A percentile compares a stretch with the other conserved stretches of the same genome.
These are phyloP conservation scores for Hyaloperonospora brassicae DNA, from an alignment of 352 stramenopile genomes.

Conservation along the genomic window DNA sequence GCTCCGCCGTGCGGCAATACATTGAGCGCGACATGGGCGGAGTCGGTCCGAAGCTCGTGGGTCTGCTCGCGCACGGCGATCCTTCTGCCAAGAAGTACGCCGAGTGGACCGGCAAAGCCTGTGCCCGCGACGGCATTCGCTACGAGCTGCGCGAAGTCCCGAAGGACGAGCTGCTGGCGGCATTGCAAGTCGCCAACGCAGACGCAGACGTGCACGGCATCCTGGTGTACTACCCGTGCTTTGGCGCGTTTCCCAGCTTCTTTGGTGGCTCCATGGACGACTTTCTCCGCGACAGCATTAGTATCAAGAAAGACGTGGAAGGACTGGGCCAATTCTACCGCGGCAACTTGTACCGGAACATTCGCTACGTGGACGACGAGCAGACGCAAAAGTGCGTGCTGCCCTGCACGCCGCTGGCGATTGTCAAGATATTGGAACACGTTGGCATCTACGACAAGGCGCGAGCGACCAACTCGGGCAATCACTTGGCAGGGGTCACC, in stretches of 20 bases:
- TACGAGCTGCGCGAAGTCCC: slow-evolving; percentile 93
- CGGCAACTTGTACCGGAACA: slow-evolving; percentile 95
- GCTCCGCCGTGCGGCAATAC: slow-evolving; percentile 72
- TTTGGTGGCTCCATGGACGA: slow-evolving; percentile 96
- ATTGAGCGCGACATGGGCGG: slow-evolving; percentile 70
- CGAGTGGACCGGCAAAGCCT: slow-evolving; percentile 95
- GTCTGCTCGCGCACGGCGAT: slow-evolving; percentile 92
- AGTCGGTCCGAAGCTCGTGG: slow-evolving; percentile 82
- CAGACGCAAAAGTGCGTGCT: slow-evolving; percentile 93
- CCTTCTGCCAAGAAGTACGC: slow-evolving; percentile 93
- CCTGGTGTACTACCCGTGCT: slow-evolving; percentile 98
- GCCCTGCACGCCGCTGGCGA: slow-evolving; percentile 93
- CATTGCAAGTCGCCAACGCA: slow-evolving; percentile 89
- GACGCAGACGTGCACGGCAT: slow-evolving; percentile 93
- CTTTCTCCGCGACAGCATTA: slow-evolving; percentile 94
- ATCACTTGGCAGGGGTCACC: slow-evolving; percentile 76
- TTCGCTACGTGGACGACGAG: slow-evolving; percentile 89
- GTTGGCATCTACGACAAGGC: slow-evolving; percentile 80
- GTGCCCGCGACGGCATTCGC: slow-evolving; percentile 90
- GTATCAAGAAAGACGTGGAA: slow-evolving; percentile 96
- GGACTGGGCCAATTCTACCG: slow-evolving; percentile 94
- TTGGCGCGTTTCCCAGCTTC: slow-evolving; percentile 93
- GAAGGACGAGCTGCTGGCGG: slow-evolving; percentile 90
- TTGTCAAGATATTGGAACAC: slow-evolving; percentile 93
- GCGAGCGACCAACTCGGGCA: slow-evolving; percentile 25